Base-by-base conservation (phyloP, 768 basidiomycete species). In the Cubamyces lactineus region DNA sequence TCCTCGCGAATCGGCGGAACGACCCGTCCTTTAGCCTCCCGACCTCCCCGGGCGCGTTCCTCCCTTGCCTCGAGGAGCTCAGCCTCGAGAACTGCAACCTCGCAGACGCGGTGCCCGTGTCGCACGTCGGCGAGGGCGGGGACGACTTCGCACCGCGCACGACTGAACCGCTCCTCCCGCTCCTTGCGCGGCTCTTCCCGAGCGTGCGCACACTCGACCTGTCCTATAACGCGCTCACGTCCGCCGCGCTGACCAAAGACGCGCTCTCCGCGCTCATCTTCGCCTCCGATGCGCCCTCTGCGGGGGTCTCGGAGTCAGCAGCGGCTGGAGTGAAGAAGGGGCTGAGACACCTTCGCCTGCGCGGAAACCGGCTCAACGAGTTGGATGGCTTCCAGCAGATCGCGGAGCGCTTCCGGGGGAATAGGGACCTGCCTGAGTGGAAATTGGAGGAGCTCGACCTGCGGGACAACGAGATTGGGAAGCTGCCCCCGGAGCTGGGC, bases 381-480 rank as follows among this genome's bases (percentile, higher is more conserved):
- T 75, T 94, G 6, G 82, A 85, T 23, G 88, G 87, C 0, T 83
- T 94, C 68, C 76, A 80, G 59, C 79, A 73, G 5, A 61, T 91
- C 13, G 85, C 90, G n/a, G 78, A 81, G 64, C 72, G 78, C 43
- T 92, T 92, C 73, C 87, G 82, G 65, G 85, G 86, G 9, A 81
- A 89, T 65, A 76, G 86, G 56, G 78, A 83, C 21, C 80, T 87
- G 1, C 78, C 83, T 0, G 81, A 77, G 58, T 94, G 91, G 90
- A 87, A 84, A 68, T 77, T 94, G 45, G 91, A 94, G 68, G 92
- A 94, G 70, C 73, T 94, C 28, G 92, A 94, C 74, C 64, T 94
- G 68, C 76, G 92, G 65, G 91, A 94, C 69, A 94, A 94, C 65
- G 89, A 91, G 69, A 84, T 94, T 57, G 80, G 80, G 6, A 86